Conservation (phyloP, 768 basidiomycete genomes). For the Lentinula lateritia region DNA sequence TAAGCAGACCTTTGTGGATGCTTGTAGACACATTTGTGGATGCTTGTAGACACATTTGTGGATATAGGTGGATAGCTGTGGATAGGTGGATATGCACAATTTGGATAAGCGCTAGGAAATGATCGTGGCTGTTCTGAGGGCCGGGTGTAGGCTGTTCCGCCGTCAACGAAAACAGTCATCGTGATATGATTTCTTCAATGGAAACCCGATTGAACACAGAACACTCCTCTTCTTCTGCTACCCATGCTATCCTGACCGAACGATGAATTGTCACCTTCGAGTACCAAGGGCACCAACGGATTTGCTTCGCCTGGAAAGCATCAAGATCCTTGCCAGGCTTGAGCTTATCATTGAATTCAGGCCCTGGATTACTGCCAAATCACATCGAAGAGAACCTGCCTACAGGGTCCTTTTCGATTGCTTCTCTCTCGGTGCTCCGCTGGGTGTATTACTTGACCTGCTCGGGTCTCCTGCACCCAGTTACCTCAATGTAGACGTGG, state of each 20-base stretch:
- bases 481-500: constrained; percentile 19
- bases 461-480: constrained; percentile 30
- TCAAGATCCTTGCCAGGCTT: constrained; percentile 32
- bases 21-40: too few species aligned
- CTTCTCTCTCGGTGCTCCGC: constrained; percentile 29
- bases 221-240: background rate
- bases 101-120: background rate
- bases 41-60: too few species aligned
- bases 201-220: background rate
- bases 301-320: constrained; percentile 28
- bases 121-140: background rate
- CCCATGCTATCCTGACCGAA: background rate
- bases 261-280: background rate
- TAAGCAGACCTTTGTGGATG: too few species aligned
- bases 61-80: too few species aligned
- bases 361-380: constrained; percentile 27
- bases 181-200: background rate
- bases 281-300: constrained; percentile 31
- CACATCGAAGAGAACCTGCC: constrained; percentile 20
- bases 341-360: constrained; percentile 29
- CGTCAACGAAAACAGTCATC: background rate
- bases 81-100: too few species aligned
- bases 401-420: constrained; percentile 29
- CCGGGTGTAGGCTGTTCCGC: background rate
- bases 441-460: constrained; percentile 29